A percentile compares a stretch with the other conserved stretches of the same genome.
Conservation (phyloP, 2,329 filamentous ascomycete genomes). For the Colletotrichum sublineola region DNA sequence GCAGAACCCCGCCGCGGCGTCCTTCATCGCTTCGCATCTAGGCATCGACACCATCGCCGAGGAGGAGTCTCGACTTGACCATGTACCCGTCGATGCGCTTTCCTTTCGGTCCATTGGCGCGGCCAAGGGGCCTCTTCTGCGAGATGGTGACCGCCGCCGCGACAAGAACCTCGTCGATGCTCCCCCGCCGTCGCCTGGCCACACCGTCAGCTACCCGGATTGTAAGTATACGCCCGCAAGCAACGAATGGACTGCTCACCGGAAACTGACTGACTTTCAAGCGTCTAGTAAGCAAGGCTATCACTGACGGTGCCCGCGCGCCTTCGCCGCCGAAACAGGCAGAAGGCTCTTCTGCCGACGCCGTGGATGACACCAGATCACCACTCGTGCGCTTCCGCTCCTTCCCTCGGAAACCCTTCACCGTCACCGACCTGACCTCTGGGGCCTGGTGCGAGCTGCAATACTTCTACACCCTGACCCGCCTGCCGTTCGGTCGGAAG, state of each 20-base stretch:
- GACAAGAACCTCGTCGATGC: constrained; percentile 36
- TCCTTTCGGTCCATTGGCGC: constrained; percentile 36
- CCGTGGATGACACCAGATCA: constrained; percentile 54
- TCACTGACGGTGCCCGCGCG: constrained; percentile 48
- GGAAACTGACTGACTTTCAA: constrained; percentile 72
- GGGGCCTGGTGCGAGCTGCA: constrained; percentile 97
- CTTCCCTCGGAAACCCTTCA: constrained; percentile 81
- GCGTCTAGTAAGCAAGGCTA: constrained; percentile 70
- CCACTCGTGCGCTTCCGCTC: constrained; percentile 85
- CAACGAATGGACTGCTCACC: constrained; percentile 27
- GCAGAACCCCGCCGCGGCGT: not conserved
- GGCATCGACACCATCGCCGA: constrained; percentile 33
- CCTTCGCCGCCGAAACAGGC: constrained; percentile 42
- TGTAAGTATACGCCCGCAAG: constrained; percentile 57
- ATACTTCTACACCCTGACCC: constrained; percentile 88
- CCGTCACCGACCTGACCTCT: constrained; percentile 88
- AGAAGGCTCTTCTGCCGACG: constrained; percentile 41
- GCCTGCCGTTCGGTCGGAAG: constrained; percentile 78
- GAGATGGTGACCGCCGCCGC: not conserved
- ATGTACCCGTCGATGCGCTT: constrained; percentile 45
- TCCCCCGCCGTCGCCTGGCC: constrained; percentile 39
- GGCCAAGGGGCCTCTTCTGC: constrained; percentile 20
- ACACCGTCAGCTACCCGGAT: constrained; percentile 63
- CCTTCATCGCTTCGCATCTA: constrained; percentile 15
- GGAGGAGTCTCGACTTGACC: constrained; percentile 25